A percentile compares a stretch with the other conserved stretches of the same genome.
Conservation (phyloP, 208 protist species). For the Angomonas deanei region DNA sequence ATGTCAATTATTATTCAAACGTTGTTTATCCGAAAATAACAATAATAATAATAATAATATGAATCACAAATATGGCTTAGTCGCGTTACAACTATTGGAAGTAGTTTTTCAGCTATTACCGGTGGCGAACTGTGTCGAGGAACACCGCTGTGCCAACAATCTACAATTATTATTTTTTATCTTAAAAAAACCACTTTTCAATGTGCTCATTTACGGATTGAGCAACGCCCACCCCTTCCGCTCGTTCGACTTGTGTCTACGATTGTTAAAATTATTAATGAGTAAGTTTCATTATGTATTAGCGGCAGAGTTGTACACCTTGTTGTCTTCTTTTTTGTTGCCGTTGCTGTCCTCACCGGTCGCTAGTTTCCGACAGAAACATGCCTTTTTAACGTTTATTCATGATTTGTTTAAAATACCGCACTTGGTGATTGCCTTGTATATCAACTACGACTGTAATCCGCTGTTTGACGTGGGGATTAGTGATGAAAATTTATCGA, state of each 20-base stretch:
- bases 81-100: slow-evolving; percentile 58
- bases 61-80: slow-evolving; percentile 14
- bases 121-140: slow-evolving; percentile 51
- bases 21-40: too few relatives aligned
- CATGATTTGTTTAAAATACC: slow-evolving; percentile 55
- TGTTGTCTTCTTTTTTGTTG: slow-evolving; percentile 59
- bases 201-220: slow-evolving; percentile 46
- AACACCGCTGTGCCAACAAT: slow-evolving; percentile 69
- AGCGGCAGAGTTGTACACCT: slow-evolving; percentile 55
- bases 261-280: slow-evolving; percentile 18
- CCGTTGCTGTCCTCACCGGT: slow-evolving; percentile 52
- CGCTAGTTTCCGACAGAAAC: slow-evolving; percentile 71
- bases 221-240: slow-evolving; percentile 43
- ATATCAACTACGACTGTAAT: slow-evolving; percentile 87
- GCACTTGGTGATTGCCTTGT: slow-evolving; percentile 68
- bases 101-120: slow-evolving; percentile 45
- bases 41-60: slow-evolving; percentile 1
- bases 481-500: not conserved
- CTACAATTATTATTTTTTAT: slow-evolving; percentile 50
- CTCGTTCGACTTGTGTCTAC: slow-evolving; percentile 31
- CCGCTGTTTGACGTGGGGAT: slow-evolving; percentile 62
- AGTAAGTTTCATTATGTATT: slow-evolving; percentile 73
- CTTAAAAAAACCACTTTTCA: slow-evolving; percentile 59
- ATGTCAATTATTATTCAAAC: too few relatives aligned
- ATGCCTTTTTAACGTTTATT: slow-evolving; percentile 68